Percentiles rank a stretch among this genome's conserved stretches.
These are phyloP conservation scores for Verticillium dahliae DNA, from an alignment of 2,329 filamentous ascomycete genomes.

Conservation along the genomic window DNA sequence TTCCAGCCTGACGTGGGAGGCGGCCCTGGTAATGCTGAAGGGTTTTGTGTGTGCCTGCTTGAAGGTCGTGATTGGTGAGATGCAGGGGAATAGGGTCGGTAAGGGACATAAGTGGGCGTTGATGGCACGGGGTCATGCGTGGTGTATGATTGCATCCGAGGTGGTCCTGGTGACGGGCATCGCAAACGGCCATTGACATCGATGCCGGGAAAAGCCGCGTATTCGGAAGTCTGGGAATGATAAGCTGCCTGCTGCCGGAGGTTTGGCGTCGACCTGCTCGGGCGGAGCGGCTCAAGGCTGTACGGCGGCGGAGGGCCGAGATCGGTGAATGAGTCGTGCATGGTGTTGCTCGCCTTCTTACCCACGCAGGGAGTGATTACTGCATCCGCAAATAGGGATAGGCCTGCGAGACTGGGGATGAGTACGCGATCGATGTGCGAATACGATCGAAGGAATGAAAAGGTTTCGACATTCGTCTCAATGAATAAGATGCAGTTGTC, in stretches of 20 bases:
- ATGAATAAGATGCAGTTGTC: neutral
- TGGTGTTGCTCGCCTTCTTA: neutral
- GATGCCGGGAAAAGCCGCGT: constrained; percentile 4
- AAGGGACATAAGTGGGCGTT: neutral
- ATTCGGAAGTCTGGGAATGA: neutral
- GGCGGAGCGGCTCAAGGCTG: neutral
- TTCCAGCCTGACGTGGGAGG: neutral
- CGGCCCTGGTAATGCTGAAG: neutral
- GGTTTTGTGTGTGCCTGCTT: neutral
- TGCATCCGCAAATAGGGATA: neutral
- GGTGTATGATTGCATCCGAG: neutral
- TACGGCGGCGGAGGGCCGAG: constrained; percentile 3
- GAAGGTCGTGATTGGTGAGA: neutral
- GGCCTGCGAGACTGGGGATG: no score
- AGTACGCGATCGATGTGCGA: no score
- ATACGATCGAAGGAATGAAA: neutral
- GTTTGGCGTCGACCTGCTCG: constrained; percentile 6
- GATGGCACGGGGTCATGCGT: neutral
- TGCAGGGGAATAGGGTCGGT: neutral
- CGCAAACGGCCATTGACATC: constrained; percentile 3
- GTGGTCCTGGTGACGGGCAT: neutral
- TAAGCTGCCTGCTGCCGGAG: constrained; percentile 1
- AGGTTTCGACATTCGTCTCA: neutral
- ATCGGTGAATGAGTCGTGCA: neutral
- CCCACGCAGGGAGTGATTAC: neutral